Evolutionary conservation across 2,329 filamentous ascomycete species (phyloP).

Genomic region (Trichophyton mentagrophytes): DNA sequence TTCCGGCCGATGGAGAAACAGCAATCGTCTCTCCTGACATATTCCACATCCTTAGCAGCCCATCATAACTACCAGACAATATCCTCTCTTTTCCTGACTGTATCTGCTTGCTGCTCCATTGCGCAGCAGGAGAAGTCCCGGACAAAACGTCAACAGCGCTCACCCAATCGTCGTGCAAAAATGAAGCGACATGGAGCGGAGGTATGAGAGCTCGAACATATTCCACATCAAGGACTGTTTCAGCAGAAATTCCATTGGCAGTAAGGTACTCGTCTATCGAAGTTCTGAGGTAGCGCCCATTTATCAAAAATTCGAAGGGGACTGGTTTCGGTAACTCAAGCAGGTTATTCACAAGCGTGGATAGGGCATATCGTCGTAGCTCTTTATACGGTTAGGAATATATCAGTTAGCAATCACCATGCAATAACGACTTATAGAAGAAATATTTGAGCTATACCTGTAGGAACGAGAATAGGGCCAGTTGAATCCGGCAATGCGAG

Average conservation of each 20-base stretch:
- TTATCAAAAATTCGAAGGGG: conserved; percentile 79
- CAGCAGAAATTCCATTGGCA: conserved; percentile 72
- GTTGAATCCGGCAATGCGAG: conserved; percentile 42
- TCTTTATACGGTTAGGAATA: conserved; percentile 23
- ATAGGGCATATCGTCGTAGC: conserved; percentile 47
- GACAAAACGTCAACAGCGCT: conserved; percentile 74
- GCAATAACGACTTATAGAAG: not conserved
- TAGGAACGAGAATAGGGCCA: conserved; percentile 46
- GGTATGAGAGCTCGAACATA: conserved; percentile 88
- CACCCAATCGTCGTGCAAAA: conserved; percentile 97
- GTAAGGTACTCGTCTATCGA: conserved; percentile 84
- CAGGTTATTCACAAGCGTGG: conserved; percentile 50
- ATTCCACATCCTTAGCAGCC: conserved; percentile 78
- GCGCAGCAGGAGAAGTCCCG: conserved; percentile 46
- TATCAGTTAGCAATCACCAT: conserved; percentile 12
- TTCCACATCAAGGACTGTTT: conserved; percentile 76
- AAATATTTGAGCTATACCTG: conserved; percentile 30
- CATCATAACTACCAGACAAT: conserved; percentile 89
- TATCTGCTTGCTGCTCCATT: conserved; percentile 39
- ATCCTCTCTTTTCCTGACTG: conserved; percentile 54
- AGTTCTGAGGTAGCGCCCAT: conserved; percentile 80
- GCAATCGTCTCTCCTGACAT: conserved; percentile 74
- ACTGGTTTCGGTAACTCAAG: conserved; percentile 41
- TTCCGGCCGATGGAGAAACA: conserved; percentile 53
- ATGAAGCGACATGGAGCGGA: conserved; percentile 77